phyloP scores from a whole-genome alignment of 225 moss, liverwort and hornwort genomes.

The Pleurozium schreberi region DNA sequence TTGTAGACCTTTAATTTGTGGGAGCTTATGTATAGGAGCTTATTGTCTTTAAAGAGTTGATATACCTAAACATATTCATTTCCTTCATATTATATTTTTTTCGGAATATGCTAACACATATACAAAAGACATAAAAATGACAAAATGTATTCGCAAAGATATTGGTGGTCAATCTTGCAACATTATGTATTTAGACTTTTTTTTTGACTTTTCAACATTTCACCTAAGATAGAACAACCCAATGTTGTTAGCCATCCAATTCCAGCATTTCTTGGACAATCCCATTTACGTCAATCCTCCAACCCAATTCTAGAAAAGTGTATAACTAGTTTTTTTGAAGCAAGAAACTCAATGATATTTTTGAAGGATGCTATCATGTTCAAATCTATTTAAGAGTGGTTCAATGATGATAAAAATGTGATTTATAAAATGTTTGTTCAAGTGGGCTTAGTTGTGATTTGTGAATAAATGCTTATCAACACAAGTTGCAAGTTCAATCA shows the following conservation, averaged over 20 bases:
- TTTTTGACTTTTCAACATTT: neutral
- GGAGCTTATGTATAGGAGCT: neutral
- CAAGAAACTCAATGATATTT: too few relatives aligned
- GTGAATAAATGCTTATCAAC: neutral
- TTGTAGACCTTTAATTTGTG: neutral
- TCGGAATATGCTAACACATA: neutral
- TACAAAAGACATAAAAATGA: neutral
- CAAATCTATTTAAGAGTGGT: too few relatives aligned
- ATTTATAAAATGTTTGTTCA: too few relatives aligned
- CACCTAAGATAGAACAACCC: too few relatives aligned
- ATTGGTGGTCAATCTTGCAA: neutral
- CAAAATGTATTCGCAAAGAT: neutral
- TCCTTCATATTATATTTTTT: neutral
- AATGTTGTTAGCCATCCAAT: neutral
- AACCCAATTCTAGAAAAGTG: fast-evolving
- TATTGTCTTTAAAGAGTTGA: too few relatives aligned
- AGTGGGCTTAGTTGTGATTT: neutral
- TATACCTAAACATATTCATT: neutral
- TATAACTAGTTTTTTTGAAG: fast-evolving
- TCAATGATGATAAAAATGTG: too few relatives aligned
- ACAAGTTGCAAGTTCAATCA: neutral
- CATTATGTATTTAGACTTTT: neutral
- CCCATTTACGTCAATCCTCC: fast-evolving
- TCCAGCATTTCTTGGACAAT: fast-evolving
- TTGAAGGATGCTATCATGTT: too few relatives aligned